A percentile compares a stretch with the other conserved stretches of the same genome.
Evolutionary conservation across 2,329 filamentous ascomycete species (phyloP).

Genomic region (Aspergillus ochraceus): DNA sequence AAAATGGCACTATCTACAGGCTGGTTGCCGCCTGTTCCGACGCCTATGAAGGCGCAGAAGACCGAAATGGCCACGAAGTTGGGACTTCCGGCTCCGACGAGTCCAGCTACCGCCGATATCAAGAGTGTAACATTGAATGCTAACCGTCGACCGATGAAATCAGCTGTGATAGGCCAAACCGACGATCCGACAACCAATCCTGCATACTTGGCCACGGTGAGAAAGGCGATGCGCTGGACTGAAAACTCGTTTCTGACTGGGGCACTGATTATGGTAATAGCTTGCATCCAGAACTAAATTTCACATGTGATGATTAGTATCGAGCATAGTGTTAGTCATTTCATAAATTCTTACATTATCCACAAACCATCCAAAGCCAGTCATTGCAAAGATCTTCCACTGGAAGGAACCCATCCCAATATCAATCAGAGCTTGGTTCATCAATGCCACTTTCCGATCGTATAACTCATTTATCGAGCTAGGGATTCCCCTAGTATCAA

Average conservation of each 20-base stretch:
- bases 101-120: conserved; percentile 7
- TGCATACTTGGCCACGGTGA: conserved; percentile 1
- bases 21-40: conserved; percentile 23
- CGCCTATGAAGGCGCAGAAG: neutral
- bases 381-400: conserved; percentile 5
- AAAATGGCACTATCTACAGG: neutral
- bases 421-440: conserved; percentile 5
- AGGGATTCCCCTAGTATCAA: too few species aligned
- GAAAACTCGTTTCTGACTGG: conserved; percentile 9
- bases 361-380: conserved; percentile 10
- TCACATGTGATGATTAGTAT: too few species aligned
- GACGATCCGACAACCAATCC: conserved; percentile 6
- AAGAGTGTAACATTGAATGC: conserved; percentile 11
- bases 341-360: conserved; percentile 1
- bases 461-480: too few species aligned
- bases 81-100: conserved; percentile 3
- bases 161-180: conserved; percentile 3
- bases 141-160: conserved; percentile 9
- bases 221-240: neutral
- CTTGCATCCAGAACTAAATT: neutral
- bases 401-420: conserved; percentile 14
- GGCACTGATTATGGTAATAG: neutral
- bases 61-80: conserved; percentile 6
- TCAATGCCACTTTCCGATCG: neutral
- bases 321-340: too few species aligned